A percentile compares a stretch with the other conserved stretches of the same genome.
These are phyloP conservation scores for Leishmania arabica DNA, from an alignment of 208 protist genomes.

Conservation along the genomic window DNA sequence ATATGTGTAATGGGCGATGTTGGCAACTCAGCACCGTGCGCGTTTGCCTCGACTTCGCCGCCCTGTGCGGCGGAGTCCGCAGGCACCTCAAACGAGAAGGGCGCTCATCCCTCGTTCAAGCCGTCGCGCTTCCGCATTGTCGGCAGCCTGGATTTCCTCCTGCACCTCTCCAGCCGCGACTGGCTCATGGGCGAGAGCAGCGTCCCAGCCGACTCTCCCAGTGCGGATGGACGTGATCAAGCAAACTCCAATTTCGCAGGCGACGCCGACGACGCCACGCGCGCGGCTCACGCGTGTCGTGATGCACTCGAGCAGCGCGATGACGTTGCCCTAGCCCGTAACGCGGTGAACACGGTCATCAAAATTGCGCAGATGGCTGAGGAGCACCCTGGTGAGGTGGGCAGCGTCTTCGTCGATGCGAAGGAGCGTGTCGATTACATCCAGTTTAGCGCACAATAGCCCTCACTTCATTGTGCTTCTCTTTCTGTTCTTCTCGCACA, in stretches of 20 bases:
- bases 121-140: constrained; percentile 14
- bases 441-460: constrained; percentile 19
- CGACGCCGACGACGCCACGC: neutral
- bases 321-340: constrained; percentile 30
- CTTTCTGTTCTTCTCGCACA: neutral
- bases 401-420: constrained; percentile 20
- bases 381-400: constrained; percentile 27
- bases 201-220: constrained; percentile 2
- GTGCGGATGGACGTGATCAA: neutral
- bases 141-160: constrained; percentile 26
- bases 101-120: neutral
- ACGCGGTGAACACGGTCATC: constrained; percentile 42
- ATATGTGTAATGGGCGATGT: neutral
- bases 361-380: constrained; percentile 25
- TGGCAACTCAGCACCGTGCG: neutral
- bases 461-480: too few species aligned
- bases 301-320: constrained; percentile 33
- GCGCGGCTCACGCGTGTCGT: constrained; percentile 11
- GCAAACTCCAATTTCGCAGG: neutral
- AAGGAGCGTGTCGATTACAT: constrained; percentile 24
- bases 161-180: constrained; percentile 19
- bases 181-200: constrained; percentile 2
- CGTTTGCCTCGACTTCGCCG: neutral
- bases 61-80: neutral
- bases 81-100: neutral